phyloP scores from a whole-genome alignment of 2,329 filamentous ascomycete species.

The Nothopassalora personata region DNA sequence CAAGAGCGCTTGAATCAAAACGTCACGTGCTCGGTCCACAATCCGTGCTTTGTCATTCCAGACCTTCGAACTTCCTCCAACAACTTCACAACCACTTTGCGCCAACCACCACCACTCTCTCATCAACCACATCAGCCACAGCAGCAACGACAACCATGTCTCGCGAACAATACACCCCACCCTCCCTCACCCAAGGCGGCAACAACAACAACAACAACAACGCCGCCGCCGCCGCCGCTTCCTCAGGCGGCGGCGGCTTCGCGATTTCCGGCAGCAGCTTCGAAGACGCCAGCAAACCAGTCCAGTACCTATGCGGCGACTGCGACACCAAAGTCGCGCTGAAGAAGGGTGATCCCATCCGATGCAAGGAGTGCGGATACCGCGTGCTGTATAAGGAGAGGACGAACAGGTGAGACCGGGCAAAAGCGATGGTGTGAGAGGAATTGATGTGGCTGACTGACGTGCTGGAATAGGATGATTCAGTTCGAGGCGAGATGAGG shows the following conservation, averaged over 20 bases:
- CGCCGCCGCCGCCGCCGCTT: constrained; percentile 11
- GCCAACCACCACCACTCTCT: background rate
- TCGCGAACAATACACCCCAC: constrained; percentile 76
- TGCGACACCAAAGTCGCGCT: constrained; percentile 73
- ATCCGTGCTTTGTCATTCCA: background rate
- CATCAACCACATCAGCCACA: background rate
- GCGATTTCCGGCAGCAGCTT: constrained; percentile 56
- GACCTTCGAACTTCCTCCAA: background rate
- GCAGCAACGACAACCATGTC: constrained; percentile 26
- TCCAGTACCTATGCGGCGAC: constrained; percentile 65
- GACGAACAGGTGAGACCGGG: constrained; percentile 74
- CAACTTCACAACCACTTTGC: background rate
- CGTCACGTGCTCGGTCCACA: background rate
- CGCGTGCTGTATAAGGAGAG: constrained; percentile 96
- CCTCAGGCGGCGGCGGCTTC: constrained; percentile 21
- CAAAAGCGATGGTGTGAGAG: background rate
- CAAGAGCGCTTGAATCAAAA: background rate
- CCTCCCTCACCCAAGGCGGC: constrained; percentile 45
- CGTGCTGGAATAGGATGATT: constrained; percentile 66
- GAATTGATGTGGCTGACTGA: background rate
- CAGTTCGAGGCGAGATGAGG: constrained; percentile 87
- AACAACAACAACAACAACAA: constrained; percentile 14
- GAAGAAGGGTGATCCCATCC: constrained; percentile 72
- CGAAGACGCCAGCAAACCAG: constrained; percentile 41
- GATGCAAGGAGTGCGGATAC: constrained; percentile 90